These are phyloP conservation scores for Scutellaria barbata DNA, from an alignment of 257 asterid species.

Conservation along the genomic window DNA sequence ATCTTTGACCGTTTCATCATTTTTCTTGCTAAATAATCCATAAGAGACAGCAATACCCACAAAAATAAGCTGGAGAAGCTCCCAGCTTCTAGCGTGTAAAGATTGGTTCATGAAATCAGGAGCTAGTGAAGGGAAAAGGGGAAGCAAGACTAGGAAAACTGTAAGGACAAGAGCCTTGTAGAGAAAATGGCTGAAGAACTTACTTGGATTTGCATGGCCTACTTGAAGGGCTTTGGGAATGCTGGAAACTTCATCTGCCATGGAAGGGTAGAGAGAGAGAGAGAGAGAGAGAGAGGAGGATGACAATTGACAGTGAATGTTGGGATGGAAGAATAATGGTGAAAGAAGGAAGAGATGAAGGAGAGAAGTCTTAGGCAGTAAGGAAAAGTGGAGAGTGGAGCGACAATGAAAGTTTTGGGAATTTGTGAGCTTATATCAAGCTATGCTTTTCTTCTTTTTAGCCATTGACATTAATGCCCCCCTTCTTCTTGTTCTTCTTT, in stretches of 20 bases:
- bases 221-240: constrained; percentile 36
- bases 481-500: too few relatives aligned
- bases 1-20: constrained; percentile 64
- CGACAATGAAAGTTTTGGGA: constrained; percentile 55
- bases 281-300: neutral
- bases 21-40: constrained; percentile 83
- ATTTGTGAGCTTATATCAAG: constrained; percentile 54
- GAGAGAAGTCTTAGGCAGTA: constrained; percentile 50
- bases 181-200: constrained; percentile 51
- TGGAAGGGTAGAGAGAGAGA: constrained; percentile 34
- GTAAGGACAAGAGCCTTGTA: constrained; percentile 63
- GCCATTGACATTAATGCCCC: constrained; percentile 41
- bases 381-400: constrained; percentile 56
- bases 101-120: constrained; percentile 75
- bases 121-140: constrained; percentile 68
- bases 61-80: constrained; percentile 81
- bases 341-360: constrained; percentile 32
- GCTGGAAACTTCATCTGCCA: constrained; percentile 57
- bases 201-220: constrained; percentile 48
- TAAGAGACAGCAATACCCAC: constrained; percentile 97
- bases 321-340: neutral
- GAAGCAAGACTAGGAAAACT: constrained; percentile 58
- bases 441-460: constrained; percentile 46
- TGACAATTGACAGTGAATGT: neutral
- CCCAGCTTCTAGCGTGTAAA: constrained; percentile 74